Percentiles rank a stretch among this genome's conserved stretches.
phyloP scores from a whole-genome alignment of 352 stramenopile genomes.

The Globisporangium abappressorium region DNA sequence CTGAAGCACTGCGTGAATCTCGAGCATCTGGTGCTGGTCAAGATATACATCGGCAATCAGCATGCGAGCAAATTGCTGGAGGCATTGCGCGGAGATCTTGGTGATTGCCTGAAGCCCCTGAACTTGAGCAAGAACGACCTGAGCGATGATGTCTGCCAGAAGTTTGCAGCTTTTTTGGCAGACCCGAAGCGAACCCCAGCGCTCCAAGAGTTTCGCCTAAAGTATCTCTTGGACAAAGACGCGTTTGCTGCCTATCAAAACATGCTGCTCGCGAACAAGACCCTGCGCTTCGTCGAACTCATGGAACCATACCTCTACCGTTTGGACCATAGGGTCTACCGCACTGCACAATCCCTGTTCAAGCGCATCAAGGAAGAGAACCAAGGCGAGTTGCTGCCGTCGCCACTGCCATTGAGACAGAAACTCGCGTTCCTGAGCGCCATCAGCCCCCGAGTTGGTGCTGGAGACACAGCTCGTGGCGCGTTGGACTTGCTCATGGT shows the following conservation, averaged over 20 bases:
- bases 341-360: not conserved
- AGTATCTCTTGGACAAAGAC: too few species aligned
- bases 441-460: not conserved
- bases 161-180: not conserved
- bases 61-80: not conserved
- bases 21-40: not conserved
- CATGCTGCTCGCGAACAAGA: slow-evolving; percentile 8
- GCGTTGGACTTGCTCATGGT: slow-evolving; percentile 4
- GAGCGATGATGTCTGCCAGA: not conserved
- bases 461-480: not conserved
- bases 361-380: not conserved
- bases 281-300: slow-evolving; percentile 3
- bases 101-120: not conserved
- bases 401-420: not conserved
- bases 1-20: slow-evolving; percentile 10
- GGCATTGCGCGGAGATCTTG: not conserved
- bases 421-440: slow-evolving; percentile 10
- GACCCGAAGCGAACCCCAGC: not conserved
- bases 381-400: not conserved
- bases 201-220: slow-evolving; percentile 2
- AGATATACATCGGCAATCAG: not conserved
- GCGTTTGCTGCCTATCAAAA: not conserved
- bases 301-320: not conserved
- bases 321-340: not conserved
- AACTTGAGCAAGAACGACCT: slow-evolving; percentile 4